Conservation (phyloP, 495 filamentous ascomycete genomes). For the Talaromyces wortmannii region DNA sequence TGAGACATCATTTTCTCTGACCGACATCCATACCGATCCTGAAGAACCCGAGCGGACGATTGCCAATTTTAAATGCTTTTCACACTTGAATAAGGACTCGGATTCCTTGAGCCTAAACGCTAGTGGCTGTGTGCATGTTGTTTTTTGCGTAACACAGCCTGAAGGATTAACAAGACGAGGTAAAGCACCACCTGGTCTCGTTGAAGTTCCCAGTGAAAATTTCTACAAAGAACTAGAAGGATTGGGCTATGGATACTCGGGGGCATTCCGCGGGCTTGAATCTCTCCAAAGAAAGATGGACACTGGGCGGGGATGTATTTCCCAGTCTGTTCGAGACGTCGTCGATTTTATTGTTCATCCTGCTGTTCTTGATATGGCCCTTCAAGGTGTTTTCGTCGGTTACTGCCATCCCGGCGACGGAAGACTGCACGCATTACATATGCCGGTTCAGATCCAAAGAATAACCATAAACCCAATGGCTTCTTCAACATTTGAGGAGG, state of each 20-base stretch:
- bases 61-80: background rate
- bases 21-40: constrained; percentile 6
- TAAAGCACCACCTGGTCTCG: background rate
- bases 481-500: constrained; percentile 7
- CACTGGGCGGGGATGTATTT: constrained; percentile 13
- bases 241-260: constrained; percentile 23
- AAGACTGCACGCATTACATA: constrained; percentile 11
- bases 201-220: too few relatives aligned
- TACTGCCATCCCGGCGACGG: constrained; percentile 30
- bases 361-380: constrained; percentile 27
- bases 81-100: background rate
- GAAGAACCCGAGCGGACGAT: background rate
- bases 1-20: constrained; percentile 36
- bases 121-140: background rate
- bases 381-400: constrained; percentile 34
- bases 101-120: too few relatives aligned
- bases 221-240: constrained; percentile 32
- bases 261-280: constrained; percentile 18
- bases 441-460: constrained; percentile 32
- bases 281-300: constrained; percentile 15
- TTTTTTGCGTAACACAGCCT: background rate
- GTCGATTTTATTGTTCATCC: constrained; percentile 21
- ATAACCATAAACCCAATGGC: constrained; percentile 35
- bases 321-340: background rate
- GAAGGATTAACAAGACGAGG: background rate